These are phyloP conservation scores for Gymnopilus junonius DNA, from an alignment of 768 basidiomycete species.

Conservation along the genomic window DNA sequence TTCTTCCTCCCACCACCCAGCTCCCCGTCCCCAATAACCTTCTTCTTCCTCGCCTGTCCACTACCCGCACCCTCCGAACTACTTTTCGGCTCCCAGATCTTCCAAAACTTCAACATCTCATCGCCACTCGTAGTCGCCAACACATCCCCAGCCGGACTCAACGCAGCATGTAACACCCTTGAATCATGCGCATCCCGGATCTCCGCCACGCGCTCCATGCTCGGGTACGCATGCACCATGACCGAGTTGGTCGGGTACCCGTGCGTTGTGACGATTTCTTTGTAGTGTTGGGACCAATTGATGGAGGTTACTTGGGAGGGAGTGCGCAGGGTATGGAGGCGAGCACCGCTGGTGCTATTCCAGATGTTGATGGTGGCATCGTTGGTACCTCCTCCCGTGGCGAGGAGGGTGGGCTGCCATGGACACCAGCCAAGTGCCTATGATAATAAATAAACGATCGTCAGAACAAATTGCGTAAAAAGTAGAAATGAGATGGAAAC, in stretches of 20 bases:
- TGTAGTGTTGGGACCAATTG: conserved; percentile 84
- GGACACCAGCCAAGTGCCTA: conserved; percentile 97
- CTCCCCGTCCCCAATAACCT: conserved; percentile 39
- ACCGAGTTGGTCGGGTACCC: conserved; percentile 90
- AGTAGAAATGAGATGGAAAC: background rate
- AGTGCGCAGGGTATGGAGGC: conserved; percentile 84
- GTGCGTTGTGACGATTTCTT: conserved; percentile 92
- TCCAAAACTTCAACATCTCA: conserved; percentile 98
- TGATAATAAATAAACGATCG: background rate
- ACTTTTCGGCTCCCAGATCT: conserved; percentile 71
- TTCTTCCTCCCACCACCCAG: conserved; percentile 45
- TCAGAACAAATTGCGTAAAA: background rate
- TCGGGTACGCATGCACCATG: conserved; percentile 86
- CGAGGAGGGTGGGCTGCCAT: conserved; percentile 91
- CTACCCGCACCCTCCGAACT: background rate
- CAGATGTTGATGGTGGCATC: conserved; percentile 91
- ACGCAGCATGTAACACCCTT: conserved; percentile 81
- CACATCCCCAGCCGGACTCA: conserved; percentile 89
- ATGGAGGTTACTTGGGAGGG: conserved; percentile 93
- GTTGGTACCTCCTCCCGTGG: conserved; percentile 93
- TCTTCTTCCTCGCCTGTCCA: conserved; percentile 51
- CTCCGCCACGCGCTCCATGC: conserved; percentile 76
- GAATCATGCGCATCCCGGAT: conserved; percentile 94
- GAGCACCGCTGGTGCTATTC: conserved; percentile 92
- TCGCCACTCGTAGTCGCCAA: conserved; percentile 95